phyloP scores from a whole-genome alignment of 345 rosid genomes.

The Turritis glabra region DNA sequence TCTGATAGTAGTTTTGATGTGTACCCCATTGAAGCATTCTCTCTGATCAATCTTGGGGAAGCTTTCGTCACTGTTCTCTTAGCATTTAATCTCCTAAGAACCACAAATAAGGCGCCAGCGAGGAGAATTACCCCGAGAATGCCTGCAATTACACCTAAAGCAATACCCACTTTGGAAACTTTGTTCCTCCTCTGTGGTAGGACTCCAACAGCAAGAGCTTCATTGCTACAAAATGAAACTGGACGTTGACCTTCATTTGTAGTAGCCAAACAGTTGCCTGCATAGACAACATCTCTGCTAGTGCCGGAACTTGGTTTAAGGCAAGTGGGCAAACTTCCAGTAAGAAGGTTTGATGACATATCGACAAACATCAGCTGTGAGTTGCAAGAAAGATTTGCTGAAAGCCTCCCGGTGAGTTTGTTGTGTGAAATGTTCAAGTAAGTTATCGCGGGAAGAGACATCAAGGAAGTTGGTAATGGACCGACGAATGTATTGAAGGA shows the following conservation, averaged over 20 bases:
- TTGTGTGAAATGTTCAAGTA: conserved; percentile 72
- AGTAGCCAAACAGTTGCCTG: conserved; percentile 64
- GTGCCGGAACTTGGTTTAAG: conserved; percentile 47
- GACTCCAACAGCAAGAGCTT: conserved; percentile 91
- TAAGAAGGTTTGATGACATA: conserved; percentile 79
- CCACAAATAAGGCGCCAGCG: conserved; percentile 50
- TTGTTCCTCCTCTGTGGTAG: conserved; percentile 52
- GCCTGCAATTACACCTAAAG: conserved; percentile 59
- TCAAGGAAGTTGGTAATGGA: conserved; percentile 61
- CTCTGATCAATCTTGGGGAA: conserved; percentile 60
- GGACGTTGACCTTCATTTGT: conserved; percentile 61
- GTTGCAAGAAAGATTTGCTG: conserved; percentile 70
- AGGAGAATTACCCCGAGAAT: conserved; percentile 57
- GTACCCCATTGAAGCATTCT: conserved; percentile 72
- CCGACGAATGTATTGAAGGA: conserved; percentile 80
- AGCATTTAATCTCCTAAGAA: conserved; percentile 44
- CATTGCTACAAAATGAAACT: conserved; percentile 66
- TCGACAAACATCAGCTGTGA: conserved; percentile 58
- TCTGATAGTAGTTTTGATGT: conserved; percentile 79
- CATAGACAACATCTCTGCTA: conserved; percentile 50
- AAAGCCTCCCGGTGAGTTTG: conserved; percentile 83
- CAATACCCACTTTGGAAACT: conserved; percentile 46
- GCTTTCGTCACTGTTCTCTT: conserved; percentile 40
- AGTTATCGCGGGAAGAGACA: conserved; percentile 68
- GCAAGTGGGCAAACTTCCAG: conserved; percentile 73